Evolutionary conservation across 176 grass and related monocot genomes (phyloP), one percentile per base, ranked within the genome.

Genomic region (Aegilops longissima): DNA sequence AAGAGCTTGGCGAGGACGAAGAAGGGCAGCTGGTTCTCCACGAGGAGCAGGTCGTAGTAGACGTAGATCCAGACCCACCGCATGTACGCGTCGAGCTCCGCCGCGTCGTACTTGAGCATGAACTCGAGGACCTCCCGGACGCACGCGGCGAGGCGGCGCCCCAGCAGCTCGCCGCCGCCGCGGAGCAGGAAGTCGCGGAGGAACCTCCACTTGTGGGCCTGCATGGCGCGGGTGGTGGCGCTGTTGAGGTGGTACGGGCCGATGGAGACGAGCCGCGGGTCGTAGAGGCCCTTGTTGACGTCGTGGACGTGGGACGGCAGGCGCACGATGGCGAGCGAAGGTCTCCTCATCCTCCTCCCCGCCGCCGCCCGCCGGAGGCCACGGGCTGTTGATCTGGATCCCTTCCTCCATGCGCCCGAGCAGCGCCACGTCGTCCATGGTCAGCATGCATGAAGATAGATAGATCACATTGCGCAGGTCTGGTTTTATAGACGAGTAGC

Each of bases 1-100:
- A 49, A 75, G 23, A 75, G 72, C 42, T 49, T 75, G 40, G 72
- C 42, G 40, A 75, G 23, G 72, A 75, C 72, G 72, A 75, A 75
- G 23, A 68, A 68, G 1, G 65, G 14, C 2, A 68, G 5, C 12
- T 68, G 65, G 65, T 68, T 68, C 31, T 67, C 40, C 12, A 47
- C n/a, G n/a, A 74, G 40, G 39, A 74, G 40, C 40, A 74, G 11
- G 2, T 49, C 39, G 12, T 73, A 73, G 39, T 73, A 27, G n/a
- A 73, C 2, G 39, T 47, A 73, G 11, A 25, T 73, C 71, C 39
- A 74, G 6, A 14, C 25, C 40, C 71, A 47, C 40, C 14, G 40
- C 40, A 49, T 49, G 71, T 47, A 27, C n/a, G n/a, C 23, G 71
- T 73, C 70, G n/a, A 73, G 38, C 39, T 12, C 39, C n/a, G 1